Conservation (phyloP, 2,329 filamentous ascomycete genomes). For the Cladophialophora immunda region DNA sequence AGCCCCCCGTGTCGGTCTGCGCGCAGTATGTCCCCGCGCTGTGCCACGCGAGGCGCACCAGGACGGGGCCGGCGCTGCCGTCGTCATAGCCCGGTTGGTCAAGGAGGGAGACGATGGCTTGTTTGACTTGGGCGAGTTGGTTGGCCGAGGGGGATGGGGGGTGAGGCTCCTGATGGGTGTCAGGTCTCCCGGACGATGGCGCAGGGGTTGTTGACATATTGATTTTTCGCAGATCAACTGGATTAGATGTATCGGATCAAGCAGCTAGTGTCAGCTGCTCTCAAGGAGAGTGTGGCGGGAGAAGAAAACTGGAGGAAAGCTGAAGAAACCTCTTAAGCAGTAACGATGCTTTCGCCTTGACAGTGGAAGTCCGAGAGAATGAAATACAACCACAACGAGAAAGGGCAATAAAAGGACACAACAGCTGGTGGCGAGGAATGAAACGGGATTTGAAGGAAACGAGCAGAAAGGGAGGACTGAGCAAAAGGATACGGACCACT, state of each 20-base stretch:
- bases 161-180: neutral
- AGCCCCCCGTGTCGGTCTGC: conserved; percentile 68
- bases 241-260: neutral
- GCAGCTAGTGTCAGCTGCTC: neutral
- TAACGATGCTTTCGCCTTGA: neutral
- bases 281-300: neutral
- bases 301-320: neutral
- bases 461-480: neutral
- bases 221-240: neutral
- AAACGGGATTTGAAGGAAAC: conserved; percentile 1
- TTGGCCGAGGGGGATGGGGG: conserved; percentile 3
- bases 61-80: conserved; percentile 69
- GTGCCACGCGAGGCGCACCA: conserved; percentile 72
- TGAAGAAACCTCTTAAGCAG: neutral
- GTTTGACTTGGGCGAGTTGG: conserved; percentile 58
- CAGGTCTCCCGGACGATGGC: conserved; percentile 5
- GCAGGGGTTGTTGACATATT: conserved; percentile 16
- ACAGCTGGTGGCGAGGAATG: neutral
- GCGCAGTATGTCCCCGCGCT: conserved; percentile 70
- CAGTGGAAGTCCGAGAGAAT: neutral
- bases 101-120: conserved; percentile 63
- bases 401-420: neutral
- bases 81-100: conserved; percentile 71
- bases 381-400: neutral
- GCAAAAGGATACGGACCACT: neutral